Conservation (phyloP, 768 basidiomycete species). For the Termitomyces sp. region DNA sequence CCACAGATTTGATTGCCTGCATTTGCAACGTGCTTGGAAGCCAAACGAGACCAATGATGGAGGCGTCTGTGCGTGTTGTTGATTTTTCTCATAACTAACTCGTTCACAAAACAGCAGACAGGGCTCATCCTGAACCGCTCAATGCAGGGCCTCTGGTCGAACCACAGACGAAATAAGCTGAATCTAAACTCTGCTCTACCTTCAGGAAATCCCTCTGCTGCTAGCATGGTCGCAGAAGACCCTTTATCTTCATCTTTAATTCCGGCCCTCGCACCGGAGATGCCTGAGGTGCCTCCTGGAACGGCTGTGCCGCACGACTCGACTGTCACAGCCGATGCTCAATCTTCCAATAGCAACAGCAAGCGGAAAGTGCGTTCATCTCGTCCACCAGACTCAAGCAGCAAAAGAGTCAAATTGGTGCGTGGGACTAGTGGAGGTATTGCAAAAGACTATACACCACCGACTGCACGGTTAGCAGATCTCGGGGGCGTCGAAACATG, state of each 20-base stretch:
- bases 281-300: constrained; percentile 5
- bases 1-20: background rate
- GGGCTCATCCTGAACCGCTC: constrained; percentile 71
- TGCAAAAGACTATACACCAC: constrained; percentile 67
- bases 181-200: constrained; percentile 53
- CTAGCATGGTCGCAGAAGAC: constrained; percentile 20
- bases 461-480: constrained; percentile 71
- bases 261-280: constrained; percentile 14
- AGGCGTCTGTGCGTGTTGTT: constrained; percentile 20
- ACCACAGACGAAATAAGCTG: constrained; percentile 56
- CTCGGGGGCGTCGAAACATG: constrained; percentile 84
- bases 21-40: background rate
- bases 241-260: constrained; percentile 9
- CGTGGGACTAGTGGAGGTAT: constrained; percentile 21
- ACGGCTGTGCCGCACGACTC: constrained; percentile 11
- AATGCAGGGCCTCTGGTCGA: constrained; percentile 77
- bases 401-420: constrained; percentile 50
- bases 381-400: constrained; percentile 45
- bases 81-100: background rate
- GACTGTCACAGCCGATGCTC: constrained; percentile 4
- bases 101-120: constrained; percentile 45
- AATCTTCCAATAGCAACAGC: constrained; percentile 22
- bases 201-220: constrained; percentile 20
- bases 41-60: constrained; percentile 12
- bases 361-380: constrained; percentile 64